Evolutionary conservation across 805 yeast genomes (phyloP), one percentile per base, ranked within the genome.

Genomic region (Spathaspora hagerdaliae): DNA sequence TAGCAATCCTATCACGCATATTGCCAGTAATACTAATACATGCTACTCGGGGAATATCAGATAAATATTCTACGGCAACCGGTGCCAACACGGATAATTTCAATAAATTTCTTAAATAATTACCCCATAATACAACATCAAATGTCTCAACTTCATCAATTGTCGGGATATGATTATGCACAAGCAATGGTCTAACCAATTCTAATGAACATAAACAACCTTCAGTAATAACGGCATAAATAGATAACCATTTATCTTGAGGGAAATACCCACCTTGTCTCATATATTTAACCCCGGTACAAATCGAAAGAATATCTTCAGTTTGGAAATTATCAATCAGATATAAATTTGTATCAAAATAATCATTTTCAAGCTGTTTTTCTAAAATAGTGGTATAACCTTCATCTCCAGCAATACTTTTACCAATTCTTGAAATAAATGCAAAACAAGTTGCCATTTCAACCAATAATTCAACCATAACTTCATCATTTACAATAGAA

Each of bases 31-130:
- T 78, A 43, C 71, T 71, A 64, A 67, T 71, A 49, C 90, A 80
- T 1, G 90, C 90, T 50, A 80, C 80, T 59, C 84, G 75, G 36
- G 95, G 89, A 44, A 86, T 81, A 36, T 79, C 83, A 2, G 88
- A 77, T 45, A 87, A 68, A 51, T 82, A 86, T 55, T 85, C 87
- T 43, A 83, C 66, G 1, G 89, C 75, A 5, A 85, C 78, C 0
- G 90, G 83, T 54, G 79, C 81, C n/a, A 85, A 74, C 6, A 82
- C 78, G 1, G 83, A 81, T 49, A 86, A 66, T 44, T 75, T 73
- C 27, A 86, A 65, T 13, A 83, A 61, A 10, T 81, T 71, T 53
- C 74, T 77, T 52, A 87, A 58, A 60, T 78, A 87, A 51, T 75
- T 77, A 38, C 83, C 82, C 95, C 96, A 87, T 24, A 85, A 53